Percentiles rank a stretch among this genome's conserved stretches.
Evolutionary conservation across 2,329 filamentous ascomycete genomes (phyloP).

Genomic region (Pseudonectria buxi): DNA sequence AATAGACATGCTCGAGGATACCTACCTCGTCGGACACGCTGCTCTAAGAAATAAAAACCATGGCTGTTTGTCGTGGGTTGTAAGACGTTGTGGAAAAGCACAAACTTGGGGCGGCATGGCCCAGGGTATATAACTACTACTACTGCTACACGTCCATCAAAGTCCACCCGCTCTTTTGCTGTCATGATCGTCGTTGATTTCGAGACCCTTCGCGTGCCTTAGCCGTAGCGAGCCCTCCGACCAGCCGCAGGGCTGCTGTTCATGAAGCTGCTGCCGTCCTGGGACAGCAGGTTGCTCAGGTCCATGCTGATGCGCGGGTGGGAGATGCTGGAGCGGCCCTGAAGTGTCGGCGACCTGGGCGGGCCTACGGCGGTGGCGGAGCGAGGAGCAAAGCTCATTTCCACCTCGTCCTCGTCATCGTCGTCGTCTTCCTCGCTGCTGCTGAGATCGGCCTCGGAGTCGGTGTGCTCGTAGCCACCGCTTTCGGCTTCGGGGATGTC

Average conservation of each 20-base stretch:
- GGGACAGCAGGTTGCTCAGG: slow-evolving; percentile 48
- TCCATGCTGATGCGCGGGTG: slow-evolving; percentile 45
- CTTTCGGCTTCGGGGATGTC: slow-evolving; percentile 61
- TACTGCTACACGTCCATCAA: too few species aligned
- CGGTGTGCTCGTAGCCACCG: slow-evolving; percentile 69
- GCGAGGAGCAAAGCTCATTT: slow-evolving; percentile 36
- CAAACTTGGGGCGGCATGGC: neutral
- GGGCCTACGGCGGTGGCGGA: slow-evolving; percentile 24
- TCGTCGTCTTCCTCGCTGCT: slow-evolving; percentile 38
- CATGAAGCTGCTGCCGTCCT: slow-evolving; percentile 51
- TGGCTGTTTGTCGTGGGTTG: too few species aligned
- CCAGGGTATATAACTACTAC: too few species aligned
- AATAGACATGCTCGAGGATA: too few species aligned
- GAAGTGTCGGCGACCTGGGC: slow-evolving; percentile 33
- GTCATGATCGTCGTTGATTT: neutral
- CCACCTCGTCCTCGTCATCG: slow-evolving; percentile 15
- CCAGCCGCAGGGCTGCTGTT: slow-evolving; percentile 46
- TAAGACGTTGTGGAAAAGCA: neutral
- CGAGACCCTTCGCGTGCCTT: slow-evolving; percentile 7
- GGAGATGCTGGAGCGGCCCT: slow-evolving; percentile 20
- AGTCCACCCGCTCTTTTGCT: too few species aligned
- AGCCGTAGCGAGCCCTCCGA: slow-evolving; percentile 28
- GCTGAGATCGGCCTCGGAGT: slow-evolving; percentile 60
- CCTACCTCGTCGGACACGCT: too few species aligned
- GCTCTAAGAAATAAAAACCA: too few species aligned